Evolutionary conservation across 1,139 yeast genomes (phyloP).

Genomic region (Candida glucosophila): DNA sequence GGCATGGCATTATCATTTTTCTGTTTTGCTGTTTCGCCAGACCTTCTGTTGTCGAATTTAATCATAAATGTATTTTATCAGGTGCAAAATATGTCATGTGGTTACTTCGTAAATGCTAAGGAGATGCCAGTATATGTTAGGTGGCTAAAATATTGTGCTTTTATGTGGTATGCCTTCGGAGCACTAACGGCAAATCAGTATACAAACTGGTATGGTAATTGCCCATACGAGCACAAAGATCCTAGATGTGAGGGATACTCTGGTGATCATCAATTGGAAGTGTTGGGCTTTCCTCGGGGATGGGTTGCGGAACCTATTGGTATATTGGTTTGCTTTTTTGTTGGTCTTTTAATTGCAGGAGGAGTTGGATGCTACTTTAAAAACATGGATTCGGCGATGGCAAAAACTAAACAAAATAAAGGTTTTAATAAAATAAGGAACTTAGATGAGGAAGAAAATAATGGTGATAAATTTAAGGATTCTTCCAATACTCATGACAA

Average conservation of each 20-base stretch:
- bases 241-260: constrained; percentile 31
- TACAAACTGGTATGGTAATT: constrained; percentile 50
- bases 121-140: constrained; percentile 80
- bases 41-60: constrained; percentile 58
- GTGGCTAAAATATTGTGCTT: constrained; percentile 72
- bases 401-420: constrained; percentile 29
- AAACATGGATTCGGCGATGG: constrained; percentile 48
- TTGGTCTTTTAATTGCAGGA: constrained; percentile 47
- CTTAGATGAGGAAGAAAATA: constrained; percentile 9
- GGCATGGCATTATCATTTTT: constrained; percentile 50
- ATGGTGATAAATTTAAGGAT: constrained; percentile 1
- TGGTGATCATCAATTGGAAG: constrained; percentile 45
- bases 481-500: constrained; percentile 3
- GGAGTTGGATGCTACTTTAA: constrained; percentile 35
- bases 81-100: constrained; percentile 71
- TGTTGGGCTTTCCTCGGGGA: constrained; percentile 52
- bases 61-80: constrained; percentile 60
- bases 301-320: constrained; percentile 68
- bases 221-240: constrained; percentile 30
- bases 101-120: constrained; percentile 67
- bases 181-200: constrained; percentile 60
- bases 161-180: constrained; percentile 74
- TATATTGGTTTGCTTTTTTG: constrained; percentile 49
- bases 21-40: constrained; percentile 52
- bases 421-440: constrained; percentile 24